Conservation (phyloP, 306 rosid species). For the Quercus agrifolia region DNA sequence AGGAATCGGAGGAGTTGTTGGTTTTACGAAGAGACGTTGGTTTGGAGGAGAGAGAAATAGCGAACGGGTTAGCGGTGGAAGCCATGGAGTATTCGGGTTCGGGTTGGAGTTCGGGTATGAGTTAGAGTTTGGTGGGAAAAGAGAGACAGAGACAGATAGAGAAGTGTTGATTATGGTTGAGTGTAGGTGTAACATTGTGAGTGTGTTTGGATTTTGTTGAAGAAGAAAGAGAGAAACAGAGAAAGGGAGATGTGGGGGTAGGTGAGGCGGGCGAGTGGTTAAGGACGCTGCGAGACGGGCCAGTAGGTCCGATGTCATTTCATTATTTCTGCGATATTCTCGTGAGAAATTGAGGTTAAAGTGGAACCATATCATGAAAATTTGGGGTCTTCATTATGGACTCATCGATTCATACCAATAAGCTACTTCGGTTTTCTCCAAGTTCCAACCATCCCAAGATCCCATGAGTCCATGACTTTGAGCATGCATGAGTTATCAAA, state of each 20-base stretch:
- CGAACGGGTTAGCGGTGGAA: constrained; percentile 39
- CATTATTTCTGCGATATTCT: not conserved
- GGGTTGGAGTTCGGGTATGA: not conserved
- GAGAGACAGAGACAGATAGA: not conserved
- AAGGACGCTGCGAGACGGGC: not conserved
- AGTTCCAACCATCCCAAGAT: too few relatives aligned
- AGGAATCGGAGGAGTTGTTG: constrained; percentile 14
- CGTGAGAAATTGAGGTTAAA: not conserved
- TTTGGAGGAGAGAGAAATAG: constrained; percentile 43
- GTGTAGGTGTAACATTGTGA: not conserved
- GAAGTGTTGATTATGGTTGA: not conserved
- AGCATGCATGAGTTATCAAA: too few relatives aligned
- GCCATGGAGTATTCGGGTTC: constrained; percentile 39
- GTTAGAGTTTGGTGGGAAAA: not conserved
- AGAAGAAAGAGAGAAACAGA: too few relatives aligned
- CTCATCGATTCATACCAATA: too few relatives aligned
- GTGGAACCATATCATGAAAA: too few relatives aligned
- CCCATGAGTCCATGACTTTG: too few relatives aligned
- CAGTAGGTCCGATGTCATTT: not conserved
- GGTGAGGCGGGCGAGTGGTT: constrained; percentile 13
- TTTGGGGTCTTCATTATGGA: rapidly evolving
- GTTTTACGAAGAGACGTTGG: constrained; percentile 23
- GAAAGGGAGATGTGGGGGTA: not conserved
- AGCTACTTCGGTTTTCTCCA: too few relatives aligned
- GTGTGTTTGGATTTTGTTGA: too few relatives aligned